Base-by-base conservation (phyloP, 176 grass and related monocot genomes). In the Guadua angustifolia region DNA sequence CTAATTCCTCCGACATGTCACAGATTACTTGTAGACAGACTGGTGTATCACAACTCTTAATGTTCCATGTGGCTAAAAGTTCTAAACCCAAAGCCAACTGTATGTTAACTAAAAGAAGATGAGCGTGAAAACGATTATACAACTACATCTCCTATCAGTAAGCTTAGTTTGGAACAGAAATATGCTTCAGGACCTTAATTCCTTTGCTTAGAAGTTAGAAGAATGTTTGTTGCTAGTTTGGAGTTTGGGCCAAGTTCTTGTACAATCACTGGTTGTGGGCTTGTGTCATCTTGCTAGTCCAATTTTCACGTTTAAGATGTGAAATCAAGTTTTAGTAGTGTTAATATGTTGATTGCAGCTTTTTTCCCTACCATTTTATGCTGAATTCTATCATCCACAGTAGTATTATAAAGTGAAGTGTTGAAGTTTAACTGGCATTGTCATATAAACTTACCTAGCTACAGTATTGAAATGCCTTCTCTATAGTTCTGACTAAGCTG, bases 121-220 rank as follows among this genome's bases (percentile, higher is more conserved):
- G 46, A 43, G 9, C 7, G 1, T 59, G 36, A 32, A 79, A 65
- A 60, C 38, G 19, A 26, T 29, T 77, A 56, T 67, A 67, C 26
- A 75, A 14, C 69, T 51, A 25, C 2, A 83, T 88, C 14, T 15
- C 21, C 74, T 15, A 43, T 42, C 13, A 46, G 21, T 77, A 71
- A 47, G 80, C 81, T 70, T 82, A 52, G 17, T 63, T 77, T 25
- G 33, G 69, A 77, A 17, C 16, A n/a, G 3, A 16, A 8, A 80
- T 42, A 55, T 64, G 7, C 12, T 60, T 67, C 33, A 33, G 22
- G 29, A 22, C 58, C 62, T 78, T 74, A 2, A 12, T 50, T 71
- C 70, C 16, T 84, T 43, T 35, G 38, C 36, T 58, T 4, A 58
- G 32, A 81, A 58, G 66, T 24, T 10, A 58, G 32, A 81, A 58